Evolutionary conservation across 2,329 filamentous ascomycete genomes (phyloP).

Genomic region (Ophiostoma novo-ulmi): DNA sequence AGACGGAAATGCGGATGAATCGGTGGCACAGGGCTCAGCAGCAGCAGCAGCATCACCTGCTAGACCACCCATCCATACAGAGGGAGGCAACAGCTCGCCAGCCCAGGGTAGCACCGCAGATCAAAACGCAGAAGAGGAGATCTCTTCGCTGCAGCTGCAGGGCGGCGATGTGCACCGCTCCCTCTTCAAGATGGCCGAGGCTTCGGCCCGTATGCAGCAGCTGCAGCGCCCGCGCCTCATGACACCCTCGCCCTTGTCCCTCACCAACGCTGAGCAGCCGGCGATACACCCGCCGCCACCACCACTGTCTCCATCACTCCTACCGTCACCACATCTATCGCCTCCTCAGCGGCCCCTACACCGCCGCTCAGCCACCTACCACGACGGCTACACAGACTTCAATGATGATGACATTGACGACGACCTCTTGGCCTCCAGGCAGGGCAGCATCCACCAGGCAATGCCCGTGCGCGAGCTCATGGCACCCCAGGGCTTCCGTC

Average conservation of each 20-base stretch:
- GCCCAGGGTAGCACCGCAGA: background rate
- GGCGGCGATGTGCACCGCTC: constrained; percentile 76
- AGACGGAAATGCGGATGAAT: background rate
- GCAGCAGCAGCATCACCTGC: background rate
- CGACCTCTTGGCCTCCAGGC: background rate
- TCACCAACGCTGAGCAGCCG: background rate
- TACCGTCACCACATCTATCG: background rate
- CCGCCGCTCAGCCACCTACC: constrained; percentile 56
- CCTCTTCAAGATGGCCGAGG: constrained; percentile 64
- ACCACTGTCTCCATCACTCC: background rate
- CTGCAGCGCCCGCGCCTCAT: constrained; percentile 1
- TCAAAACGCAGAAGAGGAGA: constrained; percentile 4
- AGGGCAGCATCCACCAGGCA: constrained; percentile 24
- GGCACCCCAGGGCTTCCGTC: constrained; percentile 47
- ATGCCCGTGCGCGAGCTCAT: constrained; percentile 34
- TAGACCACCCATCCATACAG: background rate
- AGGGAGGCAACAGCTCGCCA: background rate
- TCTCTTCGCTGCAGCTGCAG: constrained; percentile 59
- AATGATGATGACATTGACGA: constrained; percentile 11
- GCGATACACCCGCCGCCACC: background rate
- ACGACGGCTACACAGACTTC: background rate
- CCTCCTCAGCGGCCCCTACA: constrained; percentile 11
- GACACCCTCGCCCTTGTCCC: constrained; percentile 19
- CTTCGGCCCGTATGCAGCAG: constrained; percentile 45
- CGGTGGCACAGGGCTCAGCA: background rate